These are phyloP conservation scores for Dissophora globulifera DNA, from an alignment of 192 early-diverging fungal species.

Conservation along the genomic window DNA sequence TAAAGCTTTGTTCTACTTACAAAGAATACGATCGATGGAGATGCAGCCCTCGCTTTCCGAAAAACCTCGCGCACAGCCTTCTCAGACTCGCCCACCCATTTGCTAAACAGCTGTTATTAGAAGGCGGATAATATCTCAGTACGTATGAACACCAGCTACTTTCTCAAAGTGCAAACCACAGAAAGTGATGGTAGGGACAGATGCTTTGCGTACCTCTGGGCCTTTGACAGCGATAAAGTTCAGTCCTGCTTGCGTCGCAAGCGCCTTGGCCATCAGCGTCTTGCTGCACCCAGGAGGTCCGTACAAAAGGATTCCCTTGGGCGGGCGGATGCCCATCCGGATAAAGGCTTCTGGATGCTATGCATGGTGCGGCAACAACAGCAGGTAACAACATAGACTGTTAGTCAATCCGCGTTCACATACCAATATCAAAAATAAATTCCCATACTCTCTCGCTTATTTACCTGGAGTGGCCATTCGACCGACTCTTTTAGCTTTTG, in stretches of 20 bases:
- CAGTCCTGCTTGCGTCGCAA: conserved; percentile 94
- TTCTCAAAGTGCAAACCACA: not conserved
- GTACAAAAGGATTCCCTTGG: conserved; percentile 97
- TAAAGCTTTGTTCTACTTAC: conserved; percentile 61
- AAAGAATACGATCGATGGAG: conserved; percentile 97
- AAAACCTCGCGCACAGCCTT: conserved; percentile 97
- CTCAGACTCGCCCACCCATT: conserved; percentile 99
- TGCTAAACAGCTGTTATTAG: conserved; percentile 95
- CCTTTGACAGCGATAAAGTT: conserved; percentile 99
- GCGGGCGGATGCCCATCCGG: conserved; percentile 91
- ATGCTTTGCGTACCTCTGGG: conserved; percentile 81
- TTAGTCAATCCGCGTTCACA: too few species aligned
- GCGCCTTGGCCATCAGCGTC: conserved; percentile 96
- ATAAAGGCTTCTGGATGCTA: conserved; percentile 91
- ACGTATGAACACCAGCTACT: too few species aligned
- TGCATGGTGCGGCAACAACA: not conserved
- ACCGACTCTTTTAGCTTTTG: conserved; percentile 93
- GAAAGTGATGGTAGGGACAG: too few species aligned
- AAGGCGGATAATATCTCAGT: too few species aligned
- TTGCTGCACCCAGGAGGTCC: conserved; percentile 99
- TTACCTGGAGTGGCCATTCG: conserved; percentile 95
- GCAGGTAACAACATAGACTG: not conserved
- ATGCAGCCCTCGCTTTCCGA: conserved; percentile 90
- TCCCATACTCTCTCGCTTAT: too few species aligned
- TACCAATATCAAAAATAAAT: too few species aligned